Evolutionary conservation across 768 basidiomycete species (phyloP).

Genomic region (Pholiota conissans): DNA sequence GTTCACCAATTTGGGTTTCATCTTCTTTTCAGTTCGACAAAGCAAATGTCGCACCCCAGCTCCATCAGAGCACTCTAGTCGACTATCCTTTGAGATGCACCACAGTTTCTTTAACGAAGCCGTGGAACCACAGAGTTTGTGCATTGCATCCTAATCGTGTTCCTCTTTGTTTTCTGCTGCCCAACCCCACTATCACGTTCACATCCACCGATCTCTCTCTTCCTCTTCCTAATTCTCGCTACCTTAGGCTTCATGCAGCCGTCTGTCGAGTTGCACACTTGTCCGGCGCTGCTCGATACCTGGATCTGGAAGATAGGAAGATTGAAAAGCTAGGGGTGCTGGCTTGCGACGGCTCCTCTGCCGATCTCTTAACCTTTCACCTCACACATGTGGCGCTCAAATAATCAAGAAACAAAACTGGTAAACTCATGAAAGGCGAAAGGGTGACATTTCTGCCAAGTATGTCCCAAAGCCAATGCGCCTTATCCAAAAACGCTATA

Average conservation of each 20-base stretch:
- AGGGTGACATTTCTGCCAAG: too few relatives aligned
- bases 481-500: too few relatives aligned
- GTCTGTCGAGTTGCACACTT: conserved; percentile 9
- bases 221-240: conserved; percentile 7
- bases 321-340: neutral
- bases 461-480: too few relatives aligned
- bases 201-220: conserved; percentile 1
- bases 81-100: neutral
- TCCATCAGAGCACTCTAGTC: neutral
- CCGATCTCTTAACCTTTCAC: neutral
- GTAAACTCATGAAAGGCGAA: too few relatives aligned
- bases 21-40: neutral
- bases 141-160: neutral
- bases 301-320: neutral
- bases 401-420: too few relatives aligned
- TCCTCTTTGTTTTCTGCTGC: neutral
- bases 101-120: neutral
- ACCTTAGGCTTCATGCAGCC: conserved; percentile 10
- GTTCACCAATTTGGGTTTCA: neutral
- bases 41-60: neutral
- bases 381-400: neutral
- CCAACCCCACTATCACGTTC: neutral
- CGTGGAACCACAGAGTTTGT: neutral
- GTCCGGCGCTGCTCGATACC: conserved; percentile 6
- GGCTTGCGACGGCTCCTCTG: neutral